Base-by-base conservation (phyloP, 805 yeast genomes). In the Starmerella bombicola region DNA sequence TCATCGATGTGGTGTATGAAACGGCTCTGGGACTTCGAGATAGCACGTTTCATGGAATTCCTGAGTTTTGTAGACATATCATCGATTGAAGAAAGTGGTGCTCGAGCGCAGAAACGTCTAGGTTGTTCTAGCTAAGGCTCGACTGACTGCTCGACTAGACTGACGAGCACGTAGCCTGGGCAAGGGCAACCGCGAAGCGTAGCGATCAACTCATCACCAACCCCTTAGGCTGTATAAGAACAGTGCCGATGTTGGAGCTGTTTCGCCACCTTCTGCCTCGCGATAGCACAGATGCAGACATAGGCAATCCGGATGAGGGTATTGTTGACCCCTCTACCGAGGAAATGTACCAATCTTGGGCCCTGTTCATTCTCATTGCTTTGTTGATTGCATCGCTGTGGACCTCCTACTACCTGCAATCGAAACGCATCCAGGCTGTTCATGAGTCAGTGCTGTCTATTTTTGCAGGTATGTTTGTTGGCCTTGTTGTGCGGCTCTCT, bases 301-400 rank as follows among this genome's bases (percentile, higher is more conserved):
- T 56, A 3, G 61, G 53, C 29, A 51, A 55, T 19, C 62, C 61
- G 2, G 56, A 53, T 21, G 83, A 76, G 12, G n/a, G n/a, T n/a
- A 78, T 70, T 12, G 73, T 68, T 23, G 84, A 82, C 55, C 95
- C 97, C 0, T 80, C 84, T 17, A 76, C 88, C 3, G 95, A 88
- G 54, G 99, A 91, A 60, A 84, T 91, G 53, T 91, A 85, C 60
- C 81, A 94, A 4, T 84, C 96, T 0, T 91, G 98, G 99, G 97
- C 98, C 0, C 64, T 91, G 23, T 86, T 85, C 61, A 93, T 91
- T 44, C 68, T 91, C 48, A 59, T 91, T 36, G 74, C 80, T 42
- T 66, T 91, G 33, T 65, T 91, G 34, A 80, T 88, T 43, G 72
- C 86, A 7, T 95, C 98, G 0, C 65, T 91, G 38, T 91, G 96